phyloP scores from a whole-genome alignment of 2,329 filamentous ascomycete genomes.

The Fusarium protoensiforme region DNA sequence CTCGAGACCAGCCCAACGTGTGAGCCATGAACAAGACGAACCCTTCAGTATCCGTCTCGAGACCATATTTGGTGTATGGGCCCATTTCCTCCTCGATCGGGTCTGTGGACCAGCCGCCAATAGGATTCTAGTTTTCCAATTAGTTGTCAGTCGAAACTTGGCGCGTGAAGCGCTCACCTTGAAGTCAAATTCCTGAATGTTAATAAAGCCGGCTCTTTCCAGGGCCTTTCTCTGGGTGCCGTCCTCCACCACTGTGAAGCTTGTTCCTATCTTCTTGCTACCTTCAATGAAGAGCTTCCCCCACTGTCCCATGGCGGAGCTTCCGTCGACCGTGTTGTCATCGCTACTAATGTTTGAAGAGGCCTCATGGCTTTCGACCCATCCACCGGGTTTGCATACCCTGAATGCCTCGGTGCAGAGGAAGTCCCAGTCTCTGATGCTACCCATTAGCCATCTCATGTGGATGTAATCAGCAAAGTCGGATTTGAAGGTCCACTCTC shows the following conservation, averaged over 20 bases:
- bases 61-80: constrained; percentile 44
- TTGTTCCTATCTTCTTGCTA: constrained; percentile 45
- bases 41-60: constrained; percentile 51
- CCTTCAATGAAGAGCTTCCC: constrained; percentile 44
- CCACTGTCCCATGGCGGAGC: constrained; percentile 45
- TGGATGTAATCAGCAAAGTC: constrained; percentile 69
- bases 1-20: constrained; percentile 50
- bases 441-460: constrained; percentile 65
- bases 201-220: constrained; percentile 36
- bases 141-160: background rate
- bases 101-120: constrained; percentile 31
- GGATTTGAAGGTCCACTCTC: constrained; percentile 44
- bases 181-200: constrained; percentile 39
- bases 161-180: background rate
- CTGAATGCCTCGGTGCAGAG: constrained; percentile 63
- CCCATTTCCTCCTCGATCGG: constrained; percentile 34
- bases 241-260: constrained; percentile 39
- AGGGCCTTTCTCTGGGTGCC: constrained; percentile 30
- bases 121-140: constrained; percentile 18
- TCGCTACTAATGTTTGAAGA: constrained; percentile 42
- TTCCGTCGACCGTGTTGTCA: constrained; percentile 41
- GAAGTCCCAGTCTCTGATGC: constrained; percentile 65
- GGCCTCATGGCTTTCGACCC: constrained; percentile 48
- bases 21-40: constrained; percentile 48
- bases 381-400: constrained; percentile 67